Evolutionary conservation across 2,329 filamentous ascomycete species (phyloP).

Genomic region (Albifimbria verrucaria): DNA sequence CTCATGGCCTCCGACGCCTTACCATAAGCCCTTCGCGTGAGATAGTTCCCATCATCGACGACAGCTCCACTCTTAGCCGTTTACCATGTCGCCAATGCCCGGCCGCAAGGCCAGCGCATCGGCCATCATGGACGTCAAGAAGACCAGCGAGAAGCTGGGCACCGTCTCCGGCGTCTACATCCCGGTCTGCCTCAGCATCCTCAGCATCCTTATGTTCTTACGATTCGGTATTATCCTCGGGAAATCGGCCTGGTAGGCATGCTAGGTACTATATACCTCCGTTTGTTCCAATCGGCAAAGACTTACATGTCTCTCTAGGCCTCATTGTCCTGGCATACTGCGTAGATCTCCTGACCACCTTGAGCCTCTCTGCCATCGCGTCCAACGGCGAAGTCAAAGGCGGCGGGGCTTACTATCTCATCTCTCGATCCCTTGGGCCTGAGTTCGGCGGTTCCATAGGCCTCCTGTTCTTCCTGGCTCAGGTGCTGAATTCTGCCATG

Average conservation of each 20-base stretch:
- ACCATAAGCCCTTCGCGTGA: no score
- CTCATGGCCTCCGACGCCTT: no score
- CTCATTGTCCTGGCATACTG: conserved; percentile 73
- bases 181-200: conserved; percentile 82
- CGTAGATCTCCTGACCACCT: conserved; percentile 78
- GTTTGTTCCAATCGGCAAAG: not conserved
- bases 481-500: conserved; percentile 80
- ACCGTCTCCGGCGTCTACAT: conserved; percentile 80
- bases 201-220: conserved; percentile 90
- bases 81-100: not conserved
- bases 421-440: conserved; percentile 79
- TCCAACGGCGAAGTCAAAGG: conserved; percentile 87
- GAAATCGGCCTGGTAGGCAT: conserved; percentile 75
- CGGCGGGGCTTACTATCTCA: conserved; percentile 84
- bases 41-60: not conserved
- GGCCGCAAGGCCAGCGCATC: not conserved
- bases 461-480: conserved; percentile 86
- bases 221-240: conserved; percentile 83
- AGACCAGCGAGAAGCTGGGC: conserved; percentile 61
- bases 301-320: conserved; percentile 38
- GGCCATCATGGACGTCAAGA: conserved; percentile 30
- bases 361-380: conserved; percentile 84
- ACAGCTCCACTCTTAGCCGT: not conserved
- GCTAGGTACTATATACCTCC: conserved; percentile 52
- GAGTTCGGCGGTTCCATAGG: conserved; percentile 90